A percentile compares a stretch with the other conserved stretches of the same genome.
Conservation (phyloP, 176 grass and related monocot species). For the Eleusine indica region DNA sequence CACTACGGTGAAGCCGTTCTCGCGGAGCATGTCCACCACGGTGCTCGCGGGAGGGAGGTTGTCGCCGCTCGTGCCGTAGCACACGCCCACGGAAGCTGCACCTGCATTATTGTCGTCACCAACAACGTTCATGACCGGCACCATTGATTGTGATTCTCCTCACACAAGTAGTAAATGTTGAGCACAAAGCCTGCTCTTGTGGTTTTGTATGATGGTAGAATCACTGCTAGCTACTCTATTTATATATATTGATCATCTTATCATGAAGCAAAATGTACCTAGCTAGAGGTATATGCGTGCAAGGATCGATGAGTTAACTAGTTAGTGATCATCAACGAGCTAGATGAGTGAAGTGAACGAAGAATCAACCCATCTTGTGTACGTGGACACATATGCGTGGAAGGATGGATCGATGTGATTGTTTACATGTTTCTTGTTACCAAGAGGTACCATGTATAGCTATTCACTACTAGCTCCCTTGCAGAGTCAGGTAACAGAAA, state of each 20-base stretch:
- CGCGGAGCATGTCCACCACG: constrained; percentile 57
- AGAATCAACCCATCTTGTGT: not conserved
- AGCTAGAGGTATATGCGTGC: constrained; percentile 1
- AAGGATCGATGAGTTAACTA: not conserved
- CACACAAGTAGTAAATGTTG: too few species aligned
- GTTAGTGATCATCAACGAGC: not conserved
- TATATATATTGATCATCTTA: constrained; percentile 9
- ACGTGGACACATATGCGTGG: constrained; percentile 21
- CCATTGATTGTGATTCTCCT: constrained; percentile 8
- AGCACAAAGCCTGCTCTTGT: too few species aligned
- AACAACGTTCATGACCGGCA: not conserved
- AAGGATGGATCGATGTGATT: constrained; percentile 27
- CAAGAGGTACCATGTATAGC: not conserved
- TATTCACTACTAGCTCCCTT: not conserved
- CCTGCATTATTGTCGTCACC: constrained; percentile 4
- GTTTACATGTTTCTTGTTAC: constrained; percentile 10
- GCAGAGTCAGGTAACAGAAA: not conserved
- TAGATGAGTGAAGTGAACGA: not conserved
- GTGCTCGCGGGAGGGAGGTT: constrained; percentile 53
- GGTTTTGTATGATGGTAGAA: too few species aligned
- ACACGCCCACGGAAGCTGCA: constrained; percentile 64
- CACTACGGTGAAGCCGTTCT: constrained; percentile 52
- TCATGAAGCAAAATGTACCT: not conserved
- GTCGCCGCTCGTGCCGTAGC: constrained; percentile 61
- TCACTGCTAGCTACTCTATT: not conserved